A percentile compares a stretch with the other conserved stretches of the same genome.
phyloP scores from a whole-genome alignment of 257 asterid species.

The Coffea eugenioides region DNA sequence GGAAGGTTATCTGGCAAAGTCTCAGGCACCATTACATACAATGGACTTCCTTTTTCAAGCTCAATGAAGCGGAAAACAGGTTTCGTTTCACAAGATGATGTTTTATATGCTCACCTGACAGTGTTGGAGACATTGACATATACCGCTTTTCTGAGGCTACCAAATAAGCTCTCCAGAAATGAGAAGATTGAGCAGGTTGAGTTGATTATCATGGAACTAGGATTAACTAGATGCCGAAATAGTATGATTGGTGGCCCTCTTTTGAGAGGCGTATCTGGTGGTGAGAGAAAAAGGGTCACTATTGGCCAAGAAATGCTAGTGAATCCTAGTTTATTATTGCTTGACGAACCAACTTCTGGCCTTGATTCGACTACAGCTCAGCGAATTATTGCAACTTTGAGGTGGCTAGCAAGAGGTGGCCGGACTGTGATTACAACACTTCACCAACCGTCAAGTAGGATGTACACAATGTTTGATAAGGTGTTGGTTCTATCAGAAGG shows the following conservation, averaged over 20 bases:
- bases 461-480: slow-evolving; percentile 77
- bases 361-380: slow-evolving; percentile 87
- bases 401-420: slow-evolving; percentile 63
- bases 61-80: slow-evolving; percentile 54
- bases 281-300: slow-evolving; percentile 80
- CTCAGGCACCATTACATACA: slow-evolving; percentile 63
- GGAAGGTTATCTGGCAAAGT: slow-evolving; percentile 62
- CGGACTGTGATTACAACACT: slow-evolving; percentile 71
- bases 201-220: slow-evolving; percentile 49
- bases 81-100: slow-evolving; percentile 82
- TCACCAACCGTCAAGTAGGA: slow-evolving; percentile 90
- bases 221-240: slow-evolving; percentile 60
- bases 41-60: slow-evolving; percentile 52
- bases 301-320: slow-evolving; percentile 89
- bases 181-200: slow-evolving; percentile 71
- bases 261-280: slow-evolving; percentile 76
- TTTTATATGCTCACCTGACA: slow-evolving; percentile 73
- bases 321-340: slow-evolving; percentile 70
- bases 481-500: slow-evolving; percentile 73
- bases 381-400: slow-evolving; percentile 51
- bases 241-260: slow-evolving; percentile 59
- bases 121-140: slow-evolving; percentile 73
- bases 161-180: slow-evolving; percentile 35
- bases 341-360: slow-evolving; percentile 93
- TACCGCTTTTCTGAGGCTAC: slow-evolving; percentile 66